Evolutionary conservation across 2,329 filamentous ascomycete genomes (phyloP).

Genomic region (Herpotrichia juniperi): DNA sequence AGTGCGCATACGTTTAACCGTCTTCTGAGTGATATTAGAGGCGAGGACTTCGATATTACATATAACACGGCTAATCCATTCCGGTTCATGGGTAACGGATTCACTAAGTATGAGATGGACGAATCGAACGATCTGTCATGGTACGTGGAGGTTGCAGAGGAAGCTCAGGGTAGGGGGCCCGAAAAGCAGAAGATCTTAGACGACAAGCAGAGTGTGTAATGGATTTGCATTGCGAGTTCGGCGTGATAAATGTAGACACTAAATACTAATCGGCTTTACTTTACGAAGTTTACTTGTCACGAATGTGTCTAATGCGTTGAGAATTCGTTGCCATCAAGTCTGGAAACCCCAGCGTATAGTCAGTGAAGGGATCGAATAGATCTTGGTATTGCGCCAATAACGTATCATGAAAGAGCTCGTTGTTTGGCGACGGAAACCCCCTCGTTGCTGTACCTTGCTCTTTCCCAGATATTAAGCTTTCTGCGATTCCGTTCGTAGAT

Average conservation of each 20-base stretch:
- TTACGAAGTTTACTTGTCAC: background rate
- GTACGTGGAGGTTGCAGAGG: constrained; percentile 29
- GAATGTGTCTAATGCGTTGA: too few species aligned
- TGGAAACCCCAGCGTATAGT: background rate
- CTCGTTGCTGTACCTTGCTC: constrained; percentile 23
- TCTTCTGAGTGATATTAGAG: constrained; percentile 3
- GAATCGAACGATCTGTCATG: constrained; percentile 36
- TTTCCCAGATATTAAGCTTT: constrained; percentile 19
- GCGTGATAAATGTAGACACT: background rate
- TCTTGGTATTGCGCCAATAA: constrained; percentile 28
- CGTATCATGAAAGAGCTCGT: constrained; percentile 25
- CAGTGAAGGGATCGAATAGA: constrained; percentile 26
- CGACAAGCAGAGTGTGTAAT: background rate
- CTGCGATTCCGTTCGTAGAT: constrained; percentile 24
- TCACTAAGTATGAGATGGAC: constrained; percentile 49
- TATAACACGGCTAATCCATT: constrained; percentile 47
- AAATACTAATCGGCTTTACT: background rate
- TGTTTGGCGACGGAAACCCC: constrained; percentile 29
- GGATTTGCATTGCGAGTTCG: background rate
- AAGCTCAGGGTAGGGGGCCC: constrained; percentile 25
- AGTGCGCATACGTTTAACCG: constrained; percentile 6
- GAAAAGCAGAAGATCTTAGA: constrained; percentile 1
- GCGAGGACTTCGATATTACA: constrained; percentile 7
- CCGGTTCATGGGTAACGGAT: constrained; percentile 57
- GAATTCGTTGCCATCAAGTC: background rate